phyloP scores from a whole-genome alignment of 352 stramenopile genomes.

The Pythium aquatile region DNA sequence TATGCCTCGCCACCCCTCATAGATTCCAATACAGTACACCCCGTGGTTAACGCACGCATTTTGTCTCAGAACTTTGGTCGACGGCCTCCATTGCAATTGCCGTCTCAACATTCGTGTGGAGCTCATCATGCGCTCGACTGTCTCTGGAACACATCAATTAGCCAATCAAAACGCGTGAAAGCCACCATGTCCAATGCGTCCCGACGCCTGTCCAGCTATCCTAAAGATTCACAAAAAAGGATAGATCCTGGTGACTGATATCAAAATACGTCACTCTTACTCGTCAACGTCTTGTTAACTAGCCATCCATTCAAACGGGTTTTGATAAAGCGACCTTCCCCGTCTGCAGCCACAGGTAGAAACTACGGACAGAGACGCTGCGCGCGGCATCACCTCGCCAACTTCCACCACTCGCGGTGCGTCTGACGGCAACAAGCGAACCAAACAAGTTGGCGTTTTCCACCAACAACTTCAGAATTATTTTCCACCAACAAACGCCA shows the following conservation, averaged over 20 bases:
- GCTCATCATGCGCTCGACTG: slow-evolving; percentile 5
- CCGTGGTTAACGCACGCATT: neutral
- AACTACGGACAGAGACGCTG: neutral
- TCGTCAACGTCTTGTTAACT: too few relatives aligned
- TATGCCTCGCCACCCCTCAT: neutral
- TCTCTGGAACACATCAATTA: slow-evolving; percentile 12
- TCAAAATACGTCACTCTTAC: neutral
- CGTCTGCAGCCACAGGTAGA: neutral
- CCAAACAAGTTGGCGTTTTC: slow-evolving; percentile 2
- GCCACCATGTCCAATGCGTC: slow-evolving; percentile 9
- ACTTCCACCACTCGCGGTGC: slow-evolving; percentile 2
- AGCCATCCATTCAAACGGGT: neutral
- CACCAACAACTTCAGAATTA: too few relatives aligned
- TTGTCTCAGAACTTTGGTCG: neutral
- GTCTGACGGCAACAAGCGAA: neutral
- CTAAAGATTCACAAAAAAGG: neutral
- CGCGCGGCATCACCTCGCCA: neutral
- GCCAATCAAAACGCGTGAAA: slow-evolving; percentile 12
- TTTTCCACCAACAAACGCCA: slow-evolving; percentile 4
- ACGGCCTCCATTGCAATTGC: neutral
- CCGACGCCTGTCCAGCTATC: neutral
- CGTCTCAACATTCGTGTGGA: slow-evolving; percentile 10
- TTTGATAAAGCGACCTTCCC: neutral
- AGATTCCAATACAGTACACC: neutral
- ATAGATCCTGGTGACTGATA: neutral